Percentiles rank a stretch among this genome's conserved stretches.
phyloP scores from a whole-genome alignment of 202 grass and related monocot species.

The Carex sylvatica region DNA sequence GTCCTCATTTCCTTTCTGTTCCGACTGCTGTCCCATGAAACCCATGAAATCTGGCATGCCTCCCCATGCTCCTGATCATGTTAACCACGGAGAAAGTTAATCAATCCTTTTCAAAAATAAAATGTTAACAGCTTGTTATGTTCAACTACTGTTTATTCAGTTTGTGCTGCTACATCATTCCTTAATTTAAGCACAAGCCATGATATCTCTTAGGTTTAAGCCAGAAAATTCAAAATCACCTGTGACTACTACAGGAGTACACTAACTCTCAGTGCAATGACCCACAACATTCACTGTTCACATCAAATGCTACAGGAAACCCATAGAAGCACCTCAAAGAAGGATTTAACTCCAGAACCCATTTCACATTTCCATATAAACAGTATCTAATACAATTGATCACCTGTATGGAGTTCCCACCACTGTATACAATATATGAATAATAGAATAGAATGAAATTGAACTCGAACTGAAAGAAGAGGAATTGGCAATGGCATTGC shows the following conservation, averaged over 20 bases:
- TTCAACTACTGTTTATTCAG: not conserved
- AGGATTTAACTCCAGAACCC: not conserved
- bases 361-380: not conserved
- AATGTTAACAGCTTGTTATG: not conserved
- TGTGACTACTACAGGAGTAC: not conserved
- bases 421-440: not conserved
- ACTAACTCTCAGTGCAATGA: not conserved
- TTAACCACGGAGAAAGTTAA: not conserved
- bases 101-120: not conserved
- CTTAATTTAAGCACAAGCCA: not conserved
- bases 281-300: not conserved
- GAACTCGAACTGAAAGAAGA: not conserved
- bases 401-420: not conserved
- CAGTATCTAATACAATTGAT: not conserved
- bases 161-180: not conserved
- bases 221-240: not conserved
- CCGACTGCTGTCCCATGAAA: slow-evolving; percentile 72
- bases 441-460: not conserved
- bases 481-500: not conserved
- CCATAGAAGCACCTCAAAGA: not conserved
- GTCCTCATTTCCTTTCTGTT: slow-evolving; percentile 51
- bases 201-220: not conserved
- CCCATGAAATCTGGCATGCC: slow-evolving; percentile 80
- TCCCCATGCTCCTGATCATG: slow-evolving; percentile 60
- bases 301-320: not conserved